phyloP scores from a whole-genome alignment of 768 basidiomycete species.

The Serendipita sp. region DNA sequence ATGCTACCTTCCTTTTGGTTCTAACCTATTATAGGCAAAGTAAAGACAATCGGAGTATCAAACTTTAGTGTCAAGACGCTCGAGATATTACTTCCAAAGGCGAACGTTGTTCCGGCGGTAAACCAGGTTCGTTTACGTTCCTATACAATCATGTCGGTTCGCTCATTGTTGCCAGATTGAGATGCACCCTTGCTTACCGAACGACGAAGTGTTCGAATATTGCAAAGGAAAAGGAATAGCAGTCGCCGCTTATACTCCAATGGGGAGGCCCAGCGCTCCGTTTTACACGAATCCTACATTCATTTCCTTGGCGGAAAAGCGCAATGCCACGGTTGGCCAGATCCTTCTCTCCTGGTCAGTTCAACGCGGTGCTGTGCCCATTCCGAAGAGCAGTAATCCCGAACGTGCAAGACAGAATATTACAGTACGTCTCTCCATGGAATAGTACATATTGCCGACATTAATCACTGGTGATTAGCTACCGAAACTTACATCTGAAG shows the following conservation, averaged over 20 bases:
- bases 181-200: slow-evolving; percentile 55
- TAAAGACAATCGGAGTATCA: slow-evolving; percentile 38
- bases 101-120: slow-evolving; percentile 42
- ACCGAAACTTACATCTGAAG: slow-evolving; percentile 11
- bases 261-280: slow-evolving; percentile 19
- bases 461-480: slow-evolving; percentile 10
- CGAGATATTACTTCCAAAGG: slow-evolving; percentile 27
- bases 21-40: slow-evolving; percentile 22
- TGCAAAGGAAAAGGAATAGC: slow-evolving; percentile 43
- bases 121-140: slow-evolving; percentile 42
- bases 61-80: slow-evolving; percentile 39
- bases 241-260: slow-evolving; percentile 50
- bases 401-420: slow-evolving; percentile 11
- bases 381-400: slow-evolving; percentile 14
- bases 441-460: neutral
- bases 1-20: neutral
- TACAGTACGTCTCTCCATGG: slow-evolving; percentile 2
- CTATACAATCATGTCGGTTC: neutral
- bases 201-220: slow-evolving; percentile 38
- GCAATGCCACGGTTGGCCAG: slow-evolving; percentile 27
- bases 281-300: slow-evolving; percentile 24
- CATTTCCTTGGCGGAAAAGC: slow-evolving; percentile 22
- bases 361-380: slow-evolving; percentile 14
- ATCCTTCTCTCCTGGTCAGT: slow-evolving; percentile 15
- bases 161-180: slow-evolving; percentile 21